Conservation (phyloP, 140 eudicot species). For the Bidens hawaiensis region DNA sequence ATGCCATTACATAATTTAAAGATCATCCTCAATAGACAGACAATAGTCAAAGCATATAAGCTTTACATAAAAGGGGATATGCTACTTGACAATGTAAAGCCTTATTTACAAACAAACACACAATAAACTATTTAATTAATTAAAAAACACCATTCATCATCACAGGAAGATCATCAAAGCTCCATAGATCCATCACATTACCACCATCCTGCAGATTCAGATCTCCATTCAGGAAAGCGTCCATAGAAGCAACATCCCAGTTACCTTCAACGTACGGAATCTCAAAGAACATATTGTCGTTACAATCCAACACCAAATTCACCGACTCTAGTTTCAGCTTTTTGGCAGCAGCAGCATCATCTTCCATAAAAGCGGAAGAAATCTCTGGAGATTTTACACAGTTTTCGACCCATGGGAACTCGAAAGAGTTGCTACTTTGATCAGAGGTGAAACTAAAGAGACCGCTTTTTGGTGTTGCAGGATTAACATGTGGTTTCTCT, state of each 20-base stretch:
- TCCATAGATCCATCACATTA: conserved; percentile 70
- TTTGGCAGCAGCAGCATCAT: conserved; percentile 47
- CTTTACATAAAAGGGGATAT: conserved; percentile 9
- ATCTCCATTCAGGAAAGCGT: conserved; percentile 62
- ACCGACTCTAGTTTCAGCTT: conserved; percentile 43
- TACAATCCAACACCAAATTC: conserved; percentile 31
- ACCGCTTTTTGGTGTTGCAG: conserved; percentile 27
- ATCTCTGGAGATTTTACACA: conserved; percentile 65
- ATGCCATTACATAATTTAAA: conserved; percentile 15
- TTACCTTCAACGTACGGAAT: conserved; percentile 62
- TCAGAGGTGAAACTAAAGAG: conserved; percentile 52
- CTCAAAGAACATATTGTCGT: conserved; percentile 56
- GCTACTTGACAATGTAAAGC: no score
- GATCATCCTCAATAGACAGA: background rate
- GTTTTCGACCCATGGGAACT: conserved; percentile 70
- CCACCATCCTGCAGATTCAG: conserved; percentile 52
- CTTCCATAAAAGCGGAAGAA: conserved; percentile 55
- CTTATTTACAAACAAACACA: conserved; percentile 59
- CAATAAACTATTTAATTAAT: conserved; percentile 22
- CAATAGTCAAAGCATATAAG: conserved; percentile 4
- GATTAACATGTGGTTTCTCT: conserved; percentile 47
- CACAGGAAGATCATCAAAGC: conserved; percentile 65
- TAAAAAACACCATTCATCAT: no score
- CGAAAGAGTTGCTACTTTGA: conserved; percentile 81
- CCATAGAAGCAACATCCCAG: conserved; percentile 66